Conservation (phyloP, 2,329 filamentous ascomycete genomes). For the Colletotrichum sp. region DNA sequence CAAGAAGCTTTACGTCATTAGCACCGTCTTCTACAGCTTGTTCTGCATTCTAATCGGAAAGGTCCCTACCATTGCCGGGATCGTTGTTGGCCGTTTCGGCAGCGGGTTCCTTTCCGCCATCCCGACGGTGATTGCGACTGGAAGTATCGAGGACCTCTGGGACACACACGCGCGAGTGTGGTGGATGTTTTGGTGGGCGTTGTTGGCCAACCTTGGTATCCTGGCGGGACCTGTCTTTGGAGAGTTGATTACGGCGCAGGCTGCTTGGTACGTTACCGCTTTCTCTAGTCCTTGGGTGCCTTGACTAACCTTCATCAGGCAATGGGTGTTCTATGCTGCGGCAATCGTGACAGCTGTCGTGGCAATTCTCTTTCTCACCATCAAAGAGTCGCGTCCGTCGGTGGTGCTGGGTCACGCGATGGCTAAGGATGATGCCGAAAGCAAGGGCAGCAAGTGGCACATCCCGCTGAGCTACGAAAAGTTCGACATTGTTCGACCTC, state of each 20-base stretch:
- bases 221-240: background rate
- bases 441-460: background rate
- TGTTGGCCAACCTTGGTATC: background rate
- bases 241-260: background rate
- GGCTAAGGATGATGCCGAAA: background rate
- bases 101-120: background rate
- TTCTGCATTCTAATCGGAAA: background rate
- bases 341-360: background rate
- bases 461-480: background rate
- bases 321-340: background rate
- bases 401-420: background rate
- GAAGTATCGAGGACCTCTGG: constrained; percentile 8
- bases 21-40: background rate
- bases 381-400: constrained; percentile 4
- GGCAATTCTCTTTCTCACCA: background rate
- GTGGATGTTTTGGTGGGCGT: constrained; percentile 3
- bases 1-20: constrained; percentile 1
- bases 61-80: background rate
- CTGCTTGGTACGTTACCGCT: background rate
- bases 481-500: background rate
- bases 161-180: background rate
- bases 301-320: background rate
- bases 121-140: background rate
- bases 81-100: background rate
- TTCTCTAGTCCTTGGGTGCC: fast-evolving